Conservation (phyloP, 2,329 filamentous ascomycete species). For the Alternaria conjuncta region DNA sequence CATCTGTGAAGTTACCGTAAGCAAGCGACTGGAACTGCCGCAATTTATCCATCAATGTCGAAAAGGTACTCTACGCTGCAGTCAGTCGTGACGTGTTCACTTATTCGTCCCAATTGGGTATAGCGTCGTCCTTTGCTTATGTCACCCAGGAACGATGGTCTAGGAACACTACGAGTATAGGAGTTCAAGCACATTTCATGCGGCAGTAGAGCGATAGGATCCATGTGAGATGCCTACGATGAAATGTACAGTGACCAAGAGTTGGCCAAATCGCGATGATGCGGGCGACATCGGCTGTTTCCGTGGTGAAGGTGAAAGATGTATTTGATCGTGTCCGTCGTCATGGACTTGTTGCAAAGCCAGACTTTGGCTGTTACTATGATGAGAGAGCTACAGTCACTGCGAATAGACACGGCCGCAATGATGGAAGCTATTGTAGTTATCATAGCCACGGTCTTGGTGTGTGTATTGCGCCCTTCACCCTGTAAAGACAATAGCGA, state of each 20-base stretch:
- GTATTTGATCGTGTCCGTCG: neutral
- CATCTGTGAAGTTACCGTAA: neutral
- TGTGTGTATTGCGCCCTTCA: neutral
- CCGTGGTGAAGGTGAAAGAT: neutral
- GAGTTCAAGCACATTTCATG: neutral
- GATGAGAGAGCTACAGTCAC: neutral
- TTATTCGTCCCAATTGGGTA: no score
- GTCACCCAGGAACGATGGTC: no score
- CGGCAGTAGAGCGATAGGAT: neutral
- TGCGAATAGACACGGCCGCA: neutral
- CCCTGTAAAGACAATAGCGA: neutral
- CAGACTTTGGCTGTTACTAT: neutral
- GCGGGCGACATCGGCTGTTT: neutral
- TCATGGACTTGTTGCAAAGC: neutral
- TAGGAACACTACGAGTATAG: no score
- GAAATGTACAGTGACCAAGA: rapidly evolving
- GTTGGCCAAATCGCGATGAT: rapidly evolving
- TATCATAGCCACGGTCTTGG: neutral
- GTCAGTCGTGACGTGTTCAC: no score
- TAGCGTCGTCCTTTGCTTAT: no score
- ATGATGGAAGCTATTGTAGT: neutral
- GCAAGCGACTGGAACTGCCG: no score
- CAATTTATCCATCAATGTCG: no score
- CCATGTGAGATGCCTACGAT: neutral
- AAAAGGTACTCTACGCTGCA: no score